Conservation (phyloP, 495 filamentous ascomycete species). For the Aspergillus campestris region DNA sequence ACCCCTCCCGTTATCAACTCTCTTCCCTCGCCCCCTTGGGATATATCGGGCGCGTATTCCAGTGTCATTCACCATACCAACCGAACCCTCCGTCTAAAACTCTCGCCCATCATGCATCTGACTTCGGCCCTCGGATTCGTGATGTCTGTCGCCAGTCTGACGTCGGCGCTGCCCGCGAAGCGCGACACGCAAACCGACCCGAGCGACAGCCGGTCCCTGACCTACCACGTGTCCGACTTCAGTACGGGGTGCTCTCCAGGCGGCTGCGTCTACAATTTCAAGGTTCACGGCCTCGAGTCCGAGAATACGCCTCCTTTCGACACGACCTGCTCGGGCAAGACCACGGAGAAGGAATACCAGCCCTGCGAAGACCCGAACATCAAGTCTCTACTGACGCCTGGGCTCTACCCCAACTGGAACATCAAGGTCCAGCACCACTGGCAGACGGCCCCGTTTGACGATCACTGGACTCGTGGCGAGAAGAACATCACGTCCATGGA, state of each 20-base stretch:
- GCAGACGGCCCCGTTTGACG: constrained; percentile 9
- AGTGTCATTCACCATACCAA: too few relatives aligned
- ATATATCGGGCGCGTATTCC: too few relatives aligned
- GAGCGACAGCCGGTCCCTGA: constrained; percentile 16
- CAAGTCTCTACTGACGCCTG: constrained; percentile 16
- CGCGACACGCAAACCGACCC: constrained; percentile 8
- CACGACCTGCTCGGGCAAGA: constrained; percentile 31
- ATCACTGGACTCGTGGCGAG: constrained; percentile 13
- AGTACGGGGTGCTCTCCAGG: constrained; percentile 25
- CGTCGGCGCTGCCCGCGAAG: constrained; percentile 10
- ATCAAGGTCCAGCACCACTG: constrained; percentile 29
- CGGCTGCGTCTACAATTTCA: constrained; percentile 29
- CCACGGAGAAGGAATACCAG: constrained; percentile 13
- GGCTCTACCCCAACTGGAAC: constrained; percentile 22
- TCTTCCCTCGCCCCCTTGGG: too few relatives aligned
- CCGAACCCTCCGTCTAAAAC: too few relatives aligned
- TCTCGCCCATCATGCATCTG: constrained; percentile 25
- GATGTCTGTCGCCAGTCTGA: constrained; percentile 21
- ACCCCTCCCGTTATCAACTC: too few relatives aligned
- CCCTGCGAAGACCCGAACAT: constrained; percentile 22
- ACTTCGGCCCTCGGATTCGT: constrained; percentile 11
- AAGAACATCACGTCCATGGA: constrained; percentile 12
- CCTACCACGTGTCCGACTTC: constrained; percentile 29
- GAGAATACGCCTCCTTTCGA: constrained; percentile 32
- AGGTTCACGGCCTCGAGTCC: constrained; percentile 20